Conservation (phyloP, 106 monocot species). For the Vanilla planifolia region DNA sequence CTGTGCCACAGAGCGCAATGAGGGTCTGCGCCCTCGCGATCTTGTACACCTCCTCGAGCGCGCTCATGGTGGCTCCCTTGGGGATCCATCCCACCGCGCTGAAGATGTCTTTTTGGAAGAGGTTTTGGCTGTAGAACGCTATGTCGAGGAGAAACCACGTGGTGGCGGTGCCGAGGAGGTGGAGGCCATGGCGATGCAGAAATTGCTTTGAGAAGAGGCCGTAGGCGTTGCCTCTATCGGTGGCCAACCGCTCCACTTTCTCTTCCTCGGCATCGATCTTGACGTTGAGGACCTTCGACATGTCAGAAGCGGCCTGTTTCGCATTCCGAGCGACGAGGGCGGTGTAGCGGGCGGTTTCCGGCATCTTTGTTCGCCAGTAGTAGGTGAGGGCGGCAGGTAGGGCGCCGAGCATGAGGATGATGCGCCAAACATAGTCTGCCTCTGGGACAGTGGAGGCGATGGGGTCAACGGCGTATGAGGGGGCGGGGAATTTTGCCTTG, state of each 20-base stretch:
- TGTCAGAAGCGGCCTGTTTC: slow-evolving; percentile 66
- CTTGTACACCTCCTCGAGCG: slow-evolving; percentile 52
- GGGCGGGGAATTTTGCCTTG: not conserved
- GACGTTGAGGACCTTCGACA: slow-evolving; percentile 66
- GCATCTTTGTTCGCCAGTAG: slow-evolving; percentile 67
- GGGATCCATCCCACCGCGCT: slow-evolving; percentile 66
- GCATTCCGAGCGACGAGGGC: slow-evolving; percentile 69
- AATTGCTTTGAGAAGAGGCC: slow-evolving; percentile 58
- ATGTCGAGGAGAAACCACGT: slow-evolving; percentile 58
- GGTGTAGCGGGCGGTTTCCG: slow-evolving; percentile 65
- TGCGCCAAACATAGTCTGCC: slow-evolving; percentile 59
- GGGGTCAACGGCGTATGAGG: slow-evolving; percentile 15
- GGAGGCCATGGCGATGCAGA: slow-evolving; percentile 34
- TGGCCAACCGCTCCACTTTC: slow-evolving; percentile 5
- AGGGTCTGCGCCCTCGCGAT: slow-evolving; percentile 67
- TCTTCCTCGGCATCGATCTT: slow-evolving; percentile 28
- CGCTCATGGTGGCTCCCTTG: slow-evolving; percentile 61
- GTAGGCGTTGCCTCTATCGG: slow-evolving; percentile 11
- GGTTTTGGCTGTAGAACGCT: slow-evolving; percentile 59
- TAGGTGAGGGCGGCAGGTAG: slow-evolving; percentile 57
- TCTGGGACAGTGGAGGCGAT: slow-evolving; percentile 27
- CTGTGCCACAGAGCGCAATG: slow-evolving; percentile 73
- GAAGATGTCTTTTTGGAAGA: slow-evolving; percentile 85
- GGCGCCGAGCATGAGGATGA: slow-evolving; percentile 79
- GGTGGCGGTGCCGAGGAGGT: slow-evolving; percentile 46